Base-by-base conservation (phyloP, 2,329 filamentous ascomycete genomes). In the Chaetomium sp. region DNA sequence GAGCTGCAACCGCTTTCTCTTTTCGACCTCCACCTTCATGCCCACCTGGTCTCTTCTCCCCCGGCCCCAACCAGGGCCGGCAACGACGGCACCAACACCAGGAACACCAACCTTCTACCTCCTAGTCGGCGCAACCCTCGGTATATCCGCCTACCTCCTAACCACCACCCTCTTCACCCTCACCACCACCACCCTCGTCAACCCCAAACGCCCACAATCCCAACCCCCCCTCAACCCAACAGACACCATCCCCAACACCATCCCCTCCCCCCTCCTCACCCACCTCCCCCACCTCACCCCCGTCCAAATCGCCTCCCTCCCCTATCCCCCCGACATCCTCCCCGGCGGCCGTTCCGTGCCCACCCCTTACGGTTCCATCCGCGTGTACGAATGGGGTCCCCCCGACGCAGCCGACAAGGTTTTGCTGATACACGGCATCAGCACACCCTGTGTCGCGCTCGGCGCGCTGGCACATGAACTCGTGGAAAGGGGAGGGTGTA, bases 381-480 rank as follows among this genome's bases (percentile, higher is more conserved):
- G 85, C 46, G 84, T 89, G 3, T 92, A 90, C 67, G 90, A 95
- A 74, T 94, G 86, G 79, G 90, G 90, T 0, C 87, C 88, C 0
- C 78, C 82, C 56, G 72, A 79, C 38, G 89, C 88, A 3, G 2
- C 19, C 1, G 78, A 82, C 34, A 90, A 85, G 65, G 83, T 92
- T 1, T 72, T 95, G 11, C 73, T 95, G 33, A 72, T 95, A 12
- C 90, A 92, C 69, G 90, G 90, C 5, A 91, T 94, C 64, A 88
- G 84, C 49, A 94, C 89, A 5, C 89, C 90, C 0, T 85, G 84
- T 59, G 74, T 91, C 48, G 79, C 87, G 0, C 72, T 92, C 14
- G 84, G 82, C 2, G 77, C 80, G 43, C 68, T 94, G 38, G 87
- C 86, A 11, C 76, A 82, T 66, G 79, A 77, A 52, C 76, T 95